Evolutionary conservation across 2,329 filamentous ascomycete genomes (phyloP).

Genomic region (Ciborinia camelliae): DNA sequence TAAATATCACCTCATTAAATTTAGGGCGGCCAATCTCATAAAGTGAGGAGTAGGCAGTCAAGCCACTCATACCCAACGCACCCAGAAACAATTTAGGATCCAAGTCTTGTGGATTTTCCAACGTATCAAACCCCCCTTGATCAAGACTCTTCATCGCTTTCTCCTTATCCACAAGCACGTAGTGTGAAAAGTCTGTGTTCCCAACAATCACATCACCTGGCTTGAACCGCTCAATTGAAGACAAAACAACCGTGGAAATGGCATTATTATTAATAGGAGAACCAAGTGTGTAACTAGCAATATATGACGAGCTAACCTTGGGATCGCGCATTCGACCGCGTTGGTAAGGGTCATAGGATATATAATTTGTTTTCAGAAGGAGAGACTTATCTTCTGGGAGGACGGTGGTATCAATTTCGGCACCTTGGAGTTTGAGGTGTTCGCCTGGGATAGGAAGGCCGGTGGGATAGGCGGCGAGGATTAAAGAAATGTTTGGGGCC

Average conservation of each 20-base stretch:
- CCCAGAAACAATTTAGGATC: constrained; percentile 68
- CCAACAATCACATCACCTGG: constrained; percentile 63
- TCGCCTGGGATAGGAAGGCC: constrained; percentile 66
- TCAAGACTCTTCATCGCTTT: constrained; percentile 39
- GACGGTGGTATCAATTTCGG: constrained; percentile 61
- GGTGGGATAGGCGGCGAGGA: constrained; percentile 66
- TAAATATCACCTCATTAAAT: constrained; percentile 73
- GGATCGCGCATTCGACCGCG: constrained; percentile 68
- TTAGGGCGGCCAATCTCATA: constrained; percentile 72
- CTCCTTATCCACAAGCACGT: constrained; percentile 52
- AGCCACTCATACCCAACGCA: constrained; percentile 70
- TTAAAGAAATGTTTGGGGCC: constrained; percentile 65
- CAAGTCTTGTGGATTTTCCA: constrained; percentile 66
- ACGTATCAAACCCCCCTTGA: constrained; percentile 44
- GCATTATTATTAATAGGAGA: constrained; percentile 61
- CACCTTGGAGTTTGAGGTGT: constrained; percentile 64
- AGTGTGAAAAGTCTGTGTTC: constrained; percentile 61
- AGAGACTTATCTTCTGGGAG: constrained; percentile 62
- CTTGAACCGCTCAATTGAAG: constrained; percentile 57
- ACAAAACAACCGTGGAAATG: constrained; percentile 67
- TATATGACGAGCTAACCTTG: constrained; percentile 35
- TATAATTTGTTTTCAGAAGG: constrained; percentile 64
- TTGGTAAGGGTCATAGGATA: constrained; percentile 80
- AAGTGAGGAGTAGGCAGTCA: constrained; percentile 70
- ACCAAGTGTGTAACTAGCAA: constrained; percentile 54